Evolutionary conservation across 768 basidiomycete genomes (phyloP).

Genomic region (Lentinula guzmanii): DNA sequence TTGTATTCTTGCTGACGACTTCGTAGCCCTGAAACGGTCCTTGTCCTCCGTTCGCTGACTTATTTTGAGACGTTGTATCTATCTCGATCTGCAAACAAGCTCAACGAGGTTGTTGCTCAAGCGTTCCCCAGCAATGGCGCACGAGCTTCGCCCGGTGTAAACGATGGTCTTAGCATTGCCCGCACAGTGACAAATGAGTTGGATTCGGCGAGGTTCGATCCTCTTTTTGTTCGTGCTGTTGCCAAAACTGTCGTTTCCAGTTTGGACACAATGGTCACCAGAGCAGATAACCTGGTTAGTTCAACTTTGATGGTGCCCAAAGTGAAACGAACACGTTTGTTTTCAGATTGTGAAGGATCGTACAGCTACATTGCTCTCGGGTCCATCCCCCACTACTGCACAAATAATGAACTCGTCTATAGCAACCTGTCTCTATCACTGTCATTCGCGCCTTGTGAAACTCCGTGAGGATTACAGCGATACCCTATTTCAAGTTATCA

Average conservation of each 20-base stretch:
- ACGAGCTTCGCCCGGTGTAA: conserved; percentile 63
- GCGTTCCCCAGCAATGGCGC: conserved; percentile 68
- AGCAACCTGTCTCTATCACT: conserved; percentile 75
- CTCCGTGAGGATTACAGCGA: conserved; percentile 64
- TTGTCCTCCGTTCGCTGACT: conserved; percentile 78
- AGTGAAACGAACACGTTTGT: conserved; percentile 2
- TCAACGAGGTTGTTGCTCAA: conserved; percentile 78
- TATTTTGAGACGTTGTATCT: conserved; percentile 88
- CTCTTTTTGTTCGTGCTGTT: conserved; percentile 72
- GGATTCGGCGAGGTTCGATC: conserved; percentile 90
- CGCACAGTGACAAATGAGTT: conserved; percentile 85
- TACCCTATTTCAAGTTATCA: conserved; percentile 47
- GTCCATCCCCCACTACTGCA: conserved; percentile 72
- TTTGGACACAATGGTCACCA: conserved; percentile 61
- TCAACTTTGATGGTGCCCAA: background rate
- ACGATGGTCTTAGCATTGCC: conserved; percentile 73
- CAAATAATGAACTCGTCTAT: conserved; percentile 75
- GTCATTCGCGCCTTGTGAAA: conserved; percentile 60
- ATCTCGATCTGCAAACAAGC: conserved; percentile 71
- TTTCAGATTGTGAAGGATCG: conserved; percentile 70
- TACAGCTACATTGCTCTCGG: conserved; percentile 66
- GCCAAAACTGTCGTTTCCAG: conserved; percentile 67
- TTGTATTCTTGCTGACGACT: background rate
- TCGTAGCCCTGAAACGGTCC: conserved; percentile 82
- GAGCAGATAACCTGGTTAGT: conserved; percentile 67